A percentile compares a stretch with the other conserved stretches of the same genome.
Conservation (phyloP, 805 yeast species). For the Wickerhamiella alocasiicola region DNA sequence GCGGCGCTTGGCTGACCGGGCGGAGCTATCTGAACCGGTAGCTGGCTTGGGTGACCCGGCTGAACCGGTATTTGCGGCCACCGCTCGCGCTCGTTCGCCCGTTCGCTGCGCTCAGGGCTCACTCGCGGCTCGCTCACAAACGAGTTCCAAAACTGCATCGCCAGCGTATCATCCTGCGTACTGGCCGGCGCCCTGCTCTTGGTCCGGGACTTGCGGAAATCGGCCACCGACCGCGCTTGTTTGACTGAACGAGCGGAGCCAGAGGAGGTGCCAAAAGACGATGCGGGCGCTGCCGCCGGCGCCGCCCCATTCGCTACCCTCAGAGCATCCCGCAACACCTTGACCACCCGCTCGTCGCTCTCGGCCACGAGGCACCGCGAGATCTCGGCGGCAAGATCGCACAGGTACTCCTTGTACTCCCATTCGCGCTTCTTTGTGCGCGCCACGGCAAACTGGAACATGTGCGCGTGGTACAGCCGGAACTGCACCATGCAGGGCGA, state of each 20-base stretch:
- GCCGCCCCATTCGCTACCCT: too few relatives aligned
- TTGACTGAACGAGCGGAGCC: background rate
- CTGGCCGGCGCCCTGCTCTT: background rate
- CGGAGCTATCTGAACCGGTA: too few relatives aligned
- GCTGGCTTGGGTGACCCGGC: background rate
- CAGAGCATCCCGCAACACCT: background rate
- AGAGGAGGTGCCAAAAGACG: too few relatives aligned
- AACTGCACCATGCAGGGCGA: slow-evolving; percentile 8
- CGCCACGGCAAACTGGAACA: slow-evolving; percentile 13
- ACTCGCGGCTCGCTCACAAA: background rate
- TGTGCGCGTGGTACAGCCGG: slow-evolving; percentile 15
- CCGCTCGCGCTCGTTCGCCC: too few relatives aligned
- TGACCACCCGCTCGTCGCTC: slow-evolving; percentile 2
- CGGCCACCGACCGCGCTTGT: background rate
- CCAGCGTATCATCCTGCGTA: background rate
- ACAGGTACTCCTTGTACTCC: background rate
- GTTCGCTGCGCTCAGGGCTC: background rate
- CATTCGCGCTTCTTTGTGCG: slow-evolving; percentile 10
- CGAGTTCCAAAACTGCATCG: background rate
- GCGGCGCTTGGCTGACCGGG: too few relatives aligned
- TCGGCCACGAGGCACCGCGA: slow-evolving; percentile 8
- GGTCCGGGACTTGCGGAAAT: background rate
- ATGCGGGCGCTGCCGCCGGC: too few relatives aligned
- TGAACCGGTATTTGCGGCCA: background rate
- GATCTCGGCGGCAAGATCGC: slow-evolving; percentile 13